Evolutionary conservation across 371 early-diverging fungal species (phyloP).

Genomic region (Mucor racemosus): DNA sequence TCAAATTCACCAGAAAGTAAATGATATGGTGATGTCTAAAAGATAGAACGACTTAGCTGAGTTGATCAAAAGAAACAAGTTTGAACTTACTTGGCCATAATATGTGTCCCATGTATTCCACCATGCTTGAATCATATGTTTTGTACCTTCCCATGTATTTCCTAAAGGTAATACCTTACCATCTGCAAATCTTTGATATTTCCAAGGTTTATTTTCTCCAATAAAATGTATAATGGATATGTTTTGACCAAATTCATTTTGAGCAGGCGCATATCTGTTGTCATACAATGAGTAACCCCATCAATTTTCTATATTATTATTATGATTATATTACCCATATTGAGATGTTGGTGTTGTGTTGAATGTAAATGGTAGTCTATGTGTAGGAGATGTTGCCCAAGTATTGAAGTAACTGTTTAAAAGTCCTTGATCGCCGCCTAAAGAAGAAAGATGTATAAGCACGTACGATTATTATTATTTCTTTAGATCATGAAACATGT

Average conservation of each 20-base stretch:
- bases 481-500: slow-evolving; percentile 18
- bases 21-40: slow-evolving; percentile 29
- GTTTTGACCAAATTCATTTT: slow-evolving; percentile 64
- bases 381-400: slow-evolving; percentile 72
- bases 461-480: not conserved
- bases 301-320: not conserved
- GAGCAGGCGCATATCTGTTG: slow-evolving; percentile 76
- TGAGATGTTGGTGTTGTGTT: slow-evolving; percentile 90
- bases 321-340: slow-evolving; percentile 66
- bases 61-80: not conserved
- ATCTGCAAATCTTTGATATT: slow-evolving; percentile 66
- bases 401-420: slow-evolving; percentile 84
- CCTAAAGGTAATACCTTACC: slow-evolving; percentile 57
- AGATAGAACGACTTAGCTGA: not conserved
- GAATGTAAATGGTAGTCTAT: slow-evolving; percentile 87
- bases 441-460: slow-evolving; percentile 9
- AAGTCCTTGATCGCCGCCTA: slow-evolving; percentile 96
- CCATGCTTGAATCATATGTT: slow-evolving; percentile 65
- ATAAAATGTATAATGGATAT: slow-evolving; percentile 90
- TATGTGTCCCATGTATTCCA: slow-evolving; percentile 74
- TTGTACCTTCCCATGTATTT: slow-evolving; percentile 52
- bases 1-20: slow-evolving; percentile 17
- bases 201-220: slow-evolving; percentile 92
- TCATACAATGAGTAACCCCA: not conserved
- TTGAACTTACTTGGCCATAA: slow-evolving; percentile 49